Conservation (phyloP, 176 grass and related monocot genomes). For the Musa acuminata region DNA sequence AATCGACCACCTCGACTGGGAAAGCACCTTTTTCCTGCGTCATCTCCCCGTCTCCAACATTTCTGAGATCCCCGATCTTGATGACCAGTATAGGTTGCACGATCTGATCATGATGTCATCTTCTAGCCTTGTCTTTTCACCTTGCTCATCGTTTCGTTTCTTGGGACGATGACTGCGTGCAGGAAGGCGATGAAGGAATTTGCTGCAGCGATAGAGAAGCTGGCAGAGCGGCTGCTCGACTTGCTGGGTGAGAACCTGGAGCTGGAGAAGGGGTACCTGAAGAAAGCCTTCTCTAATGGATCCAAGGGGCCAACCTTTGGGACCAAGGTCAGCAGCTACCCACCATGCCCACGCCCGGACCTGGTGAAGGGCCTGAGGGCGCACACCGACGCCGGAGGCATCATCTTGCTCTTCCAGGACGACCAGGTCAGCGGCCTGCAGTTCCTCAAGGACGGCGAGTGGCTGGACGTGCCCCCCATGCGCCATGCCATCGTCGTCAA, state of each 20-base stretch:
- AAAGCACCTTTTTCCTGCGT: slow-evolving; percentile 84
- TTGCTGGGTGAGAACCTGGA: slow-evolving; percentile 81
- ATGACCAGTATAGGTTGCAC: slow-evolving; percentile 37
- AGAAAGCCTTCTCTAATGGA: slow-evolving; percentile 35
- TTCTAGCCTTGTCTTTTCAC: too few species aligned
- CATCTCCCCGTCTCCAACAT: slow-evolving; percentile 71
- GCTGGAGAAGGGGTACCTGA: slow-evolving; percentile 63
- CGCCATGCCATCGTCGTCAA: slow-evolving; percentile 64
- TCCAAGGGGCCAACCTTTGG: slow-evolving; percentile 59
- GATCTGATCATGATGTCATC: too few species aligned
- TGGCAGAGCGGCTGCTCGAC: slow-evolving; percentile 61
- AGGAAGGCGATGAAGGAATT: slow-evolving; percentile 61
- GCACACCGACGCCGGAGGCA: slow-evolving; percentile 76
- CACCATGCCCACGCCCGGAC: slow-evolving; percentile 68
- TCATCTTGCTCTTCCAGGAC: slow-evolving; percentile 90
- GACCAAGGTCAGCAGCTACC: slow-evolving; percentile 87
- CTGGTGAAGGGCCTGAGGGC: slow-evolving; percentile 66
- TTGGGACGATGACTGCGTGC: not conserved
- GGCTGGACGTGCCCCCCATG: slow-evolving; percentile 55
- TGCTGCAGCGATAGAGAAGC: slow-evolving; percentile 52
- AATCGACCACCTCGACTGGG: slow-evolving; percentile 65
- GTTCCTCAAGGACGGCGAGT: slow-evolving; percentile 60
- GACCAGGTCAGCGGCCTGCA: slow-evolving; percentile 50
- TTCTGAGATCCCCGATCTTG: slow-evolving; percentile 51
- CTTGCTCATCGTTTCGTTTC: not conserved